These are phyloP conservation scores for Clonostachys chloroleuca DNA, from an alignment of 2,329 filamentous ascomycete genomes.

Conservation along the genomic window DNA sequence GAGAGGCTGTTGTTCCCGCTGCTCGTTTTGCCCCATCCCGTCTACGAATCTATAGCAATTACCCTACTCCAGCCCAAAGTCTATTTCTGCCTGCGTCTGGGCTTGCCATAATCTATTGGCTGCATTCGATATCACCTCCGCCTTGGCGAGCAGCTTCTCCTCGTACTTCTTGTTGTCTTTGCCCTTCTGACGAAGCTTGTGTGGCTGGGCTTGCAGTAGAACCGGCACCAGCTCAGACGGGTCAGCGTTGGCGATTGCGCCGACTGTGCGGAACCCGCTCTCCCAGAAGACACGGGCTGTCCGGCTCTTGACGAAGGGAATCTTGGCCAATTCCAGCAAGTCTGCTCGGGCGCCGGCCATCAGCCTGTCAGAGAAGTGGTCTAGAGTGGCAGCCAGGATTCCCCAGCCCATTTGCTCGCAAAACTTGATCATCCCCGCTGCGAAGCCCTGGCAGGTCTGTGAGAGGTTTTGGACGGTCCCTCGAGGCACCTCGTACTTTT, in stretches of 20 bases:
- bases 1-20: no score
- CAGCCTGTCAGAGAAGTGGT: slow-evolving; percentile 72
- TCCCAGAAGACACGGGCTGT: slow-evolving; percentile 71
- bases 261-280: slow-evolving; percentile 67
- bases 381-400: slow-evolving; percentile 65
- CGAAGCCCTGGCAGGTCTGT: slow-evolving; percentile 74
- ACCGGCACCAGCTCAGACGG: slow-evolving; percentile 64
- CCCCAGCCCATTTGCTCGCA: slow-evolving; percentile 74
- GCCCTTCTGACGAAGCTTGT: slow-evolving; percentile 52
- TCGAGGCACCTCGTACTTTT: slow-evolving; percentile 66
- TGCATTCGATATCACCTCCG: slow-evolving; percentile 62
- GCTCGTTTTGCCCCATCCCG: no score
- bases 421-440: slow-evolving; percentile 75
- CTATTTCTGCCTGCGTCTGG: slow-evolving; percentile 45
- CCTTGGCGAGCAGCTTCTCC: slow-evolving; percentile 62
- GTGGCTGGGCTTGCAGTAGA: slow-evolving; percentile 70
- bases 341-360: slow-evolving; percentile 69
- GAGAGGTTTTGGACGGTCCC: slow-evolving; percentile 69
- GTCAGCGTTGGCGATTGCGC: slow-evolving; percentile 64
- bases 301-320: slow-evolving; percentile 73
- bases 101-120: slow-evolving; percentile 65
- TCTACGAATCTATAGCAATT: background rate
- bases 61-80: slow-evolving; percentile 27
- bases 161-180: slow-evolving; percentile 56
- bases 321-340: slow-evolving; percentile 64